Conservation (phyloP, 2,329 filamentous ascomycete species). For the Kalmusia sp. region DNA sequence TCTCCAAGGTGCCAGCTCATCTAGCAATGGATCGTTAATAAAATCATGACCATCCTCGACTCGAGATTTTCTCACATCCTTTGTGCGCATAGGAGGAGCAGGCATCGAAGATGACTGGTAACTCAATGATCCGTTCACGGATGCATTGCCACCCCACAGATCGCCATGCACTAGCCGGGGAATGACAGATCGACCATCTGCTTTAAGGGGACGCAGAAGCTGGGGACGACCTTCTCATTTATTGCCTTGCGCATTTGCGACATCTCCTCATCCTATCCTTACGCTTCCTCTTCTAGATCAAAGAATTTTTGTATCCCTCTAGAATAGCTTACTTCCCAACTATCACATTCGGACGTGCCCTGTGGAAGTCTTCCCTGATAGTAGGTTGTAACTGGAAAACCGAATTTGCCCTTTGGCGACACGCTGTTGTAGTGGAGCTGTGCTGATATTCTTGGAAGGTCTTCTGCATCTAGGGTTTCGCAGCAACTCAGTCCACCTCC, state of each 20-base stretch:
- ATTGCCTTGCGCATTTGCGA: neutral
- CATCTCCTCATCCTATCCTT: no score
- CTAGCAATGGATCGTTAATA: neutral
- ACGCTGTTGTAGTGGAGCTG: no score
- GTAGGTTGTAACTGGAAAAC: no score
- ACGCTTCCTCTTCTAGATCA: no score
- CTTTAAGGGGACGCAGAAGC: slow-evolving; percentile 41
- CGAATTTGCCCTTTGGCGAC: no score
- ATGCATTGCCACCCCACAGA: slow-evolving; percentile 39
- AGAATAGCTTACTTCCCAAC: no score
- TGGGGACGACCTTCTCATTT: slow-evolving; percentile 37
- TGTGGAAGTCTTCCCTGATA: no score
- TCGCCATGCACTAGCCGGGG: slow-evolving; percentile 39
- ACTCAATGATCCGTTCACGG: neutral
- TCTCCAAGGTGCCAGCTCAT: neutral
- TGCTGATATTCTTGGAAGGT: no score
- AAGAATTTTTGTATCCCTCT: no score
- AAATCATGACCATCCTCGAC: neutral
- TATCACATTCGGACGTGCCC: no score
- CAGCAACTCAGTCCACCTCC: no score
- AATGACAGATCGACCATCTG: slow-evolving; percentile 27
- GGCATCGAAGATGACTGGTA: slow-evolving; percentile 13
- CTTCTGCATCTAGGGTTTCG: no score
- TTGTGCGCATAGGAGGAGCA: slow-evolving; percentile 8
- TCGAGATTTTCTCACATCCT: slow-evolving; percentile 6